These are phyloP conservation scores for Tilletia indica DNA, from an alignment of 1,284 basidiomycete species.

Conservation along the genomic window DNA sequence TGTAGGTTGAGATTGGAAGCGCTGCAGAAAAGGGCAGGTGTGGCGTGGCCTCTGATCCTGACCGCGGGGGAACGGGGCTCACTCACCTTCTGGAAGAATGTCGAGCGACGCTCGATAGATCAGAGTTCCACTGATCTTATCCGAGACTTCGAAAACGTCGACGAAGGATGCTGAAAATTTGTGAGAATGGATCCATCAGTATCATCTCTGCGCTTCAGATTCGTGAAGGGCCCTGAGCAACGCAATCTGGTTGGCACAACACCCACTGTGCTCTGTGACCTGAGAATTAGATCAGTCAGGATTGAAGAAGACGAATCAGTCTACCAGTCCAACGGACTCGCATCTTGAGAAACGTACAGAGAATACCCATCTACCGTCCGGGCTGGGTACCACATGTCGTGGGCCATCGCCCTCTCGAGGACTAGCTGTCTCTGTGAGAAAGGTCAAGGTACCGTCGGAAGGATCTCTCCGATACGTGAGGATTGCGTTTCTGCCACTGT, in stretches of 20 bases:
- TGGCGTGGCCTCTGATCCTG: neutral
- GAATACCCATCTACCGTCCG: slow-evolving; percentile 33
- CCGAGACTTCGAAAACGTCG: slow-evolving; percentile 28
- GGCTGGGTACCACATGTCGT: slow-evolving; percentile 43
- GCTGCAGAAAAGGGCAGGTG: too few species aligned
- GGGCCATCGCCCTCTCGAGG: slow-evolving; percentile 40
- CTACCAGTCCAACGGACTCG: too few species aligned
- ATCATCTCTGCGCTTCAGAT: too few species aligned
- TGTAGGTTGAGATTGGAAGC: too few species aligned
- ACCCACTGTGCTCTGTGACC: slow-evolving; percentile 47
- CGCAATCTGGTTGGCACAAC: neutral
- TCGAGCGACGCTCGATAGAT: slow-evolving; percentile 20
- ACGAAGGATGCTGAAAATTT: slow-evolving; percentile 28
- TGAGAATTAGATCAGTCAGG: neutral
- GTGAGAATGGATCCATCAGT: too few species aligned
- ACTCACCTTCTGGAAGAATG: slow-evolving; percentile 10
- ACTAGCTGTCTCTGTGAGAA: slow-evolving; percentile 27
- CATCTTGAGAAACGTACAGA: slow-evolving; percentile 6
- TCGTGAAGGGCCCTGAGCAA: too few species aligned
- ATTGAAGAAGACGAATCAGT: neutral
- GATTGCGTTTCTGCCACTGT: slow-evolving; percentile 42
- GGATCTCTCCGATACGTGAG: slow-evolving; percentile 31
- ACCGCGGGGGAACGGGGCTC: neutral
- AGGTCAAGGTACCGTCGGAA: slow-evolving; percentile 22
- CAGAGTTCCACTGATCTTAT: neutral